Conservation (phyloP, 495 filamentous ascomycete genomes). For the Geopyxis carbonaria region DNA sequence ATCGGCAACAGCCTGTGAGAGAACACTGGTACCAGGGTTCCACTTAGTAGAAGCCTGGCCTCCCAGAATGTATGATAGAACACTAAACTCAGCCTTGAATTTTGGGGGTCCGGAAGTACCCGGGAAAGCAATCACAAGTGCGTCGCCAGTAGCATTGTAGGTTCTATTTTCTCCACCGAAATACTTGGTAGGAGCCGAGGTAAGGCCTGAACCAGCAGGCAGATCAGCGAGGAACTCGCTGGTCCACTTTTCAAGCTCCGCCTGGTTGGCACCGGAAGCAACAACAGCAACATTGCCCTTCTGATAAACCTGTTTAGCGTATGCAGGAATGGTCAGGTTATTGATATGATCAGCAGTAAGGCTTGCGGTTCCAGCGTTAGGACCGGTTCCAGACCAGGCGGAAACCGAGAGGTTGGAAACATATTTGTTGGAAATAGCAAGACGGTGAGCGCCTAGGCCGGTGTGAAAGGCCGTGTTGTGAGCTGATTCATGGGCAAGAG, state of each 20-base stretch:
- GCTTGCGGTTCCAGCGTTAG: no score
- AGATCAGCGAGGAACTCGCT: slow-evolving; percentile 65
- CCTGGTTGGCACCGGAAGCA: slow-evolving; percentile 64
- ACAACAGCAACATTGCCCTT: slow-evolving; percentile 84
- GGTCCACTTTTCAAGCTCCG: slow-evolving; percentile 75
- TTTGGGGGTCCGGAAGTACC: slow-evolving; percentile 49
- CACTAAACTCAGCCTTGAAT: slow-evolving; percentile 77
- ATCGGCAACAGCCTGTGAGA: slow-evolving; percentile 55
- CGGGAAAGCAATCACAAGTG: slow-evolving; percentile 79
- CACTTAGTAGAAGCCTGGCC: slow-evolving; percentile 87
- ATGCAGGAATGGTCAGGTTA: slow-evolving; percentile 40
- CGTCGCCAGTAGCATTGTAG: slow-evolving; percentile 50
- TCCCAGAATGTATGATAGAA: slow-evolving; percentile 79
- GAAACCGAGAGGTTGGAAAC: slow-evolving; percentile 49
- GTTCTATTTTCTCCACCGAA: slow-evolving; percentile 88
- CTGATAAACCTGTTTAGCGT: slow-evolving; percentile 57
- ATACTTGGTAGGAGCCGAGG: slow-evolving; percentile 51
- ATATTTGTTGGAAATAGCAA: slow-evolving; percentile 59
- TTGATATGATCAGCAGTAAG: no score
- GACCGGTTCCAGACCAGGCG: no score
- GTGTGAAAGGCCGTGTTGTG: slow-evolving; percentile 86
- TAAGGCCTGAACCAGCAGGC: slow-evolving; percentile 24
- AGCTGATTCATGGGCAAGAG: slow-evolving; percentile 65
- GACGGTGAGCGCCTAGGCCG: slow-evolving; percentile 63
- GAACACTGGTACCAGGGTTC: slow-evolving; percentile 77